Percentiles rank a stretch among this genome's conserved stretches.
Conservation (phyloP, 2,329 filamentous ascomycete genomes). For the Delphinella strobiligena region DNA sequence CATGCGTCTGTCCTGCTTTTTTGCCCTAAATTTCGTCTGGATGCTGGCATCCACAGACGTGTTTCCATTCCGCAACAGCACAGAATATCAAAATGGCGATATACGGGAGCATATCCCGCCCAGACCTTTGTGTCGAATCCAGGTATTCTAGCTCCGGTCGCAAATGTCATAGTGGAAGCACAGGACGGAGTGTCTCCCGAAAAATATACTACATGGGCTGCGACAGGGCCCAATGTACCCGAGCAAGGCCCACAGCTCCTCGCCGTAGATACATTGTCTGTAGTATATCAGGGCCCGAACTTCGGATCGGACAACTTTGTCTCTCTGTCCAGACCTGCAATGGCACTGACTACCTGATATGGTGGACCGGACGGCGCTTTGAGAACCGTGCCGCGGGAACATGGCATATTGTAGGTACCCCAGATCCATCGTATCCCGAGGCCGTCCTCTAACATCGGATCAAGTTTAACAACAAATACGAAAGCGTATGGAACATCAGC, state of each 20-base stretch:
- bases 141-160: too few species aligned
- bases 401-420: background rate
- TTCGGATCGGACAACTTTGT: background rate
- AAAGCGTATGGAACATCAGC: constrained; percentile 15
- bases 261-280: background rate
- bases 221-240: background rate
- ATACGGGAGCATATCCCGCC: too few species aligned
- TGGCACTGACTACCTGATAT: constrained; percentile 3
- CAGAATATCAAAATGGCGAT: too few species aligned
- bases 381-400: background rate
- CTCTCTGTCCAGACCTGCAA: constrained; percentile 2
- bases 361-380: constrained; percentile 1
- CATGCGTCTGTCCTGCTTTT: too few species aligned
- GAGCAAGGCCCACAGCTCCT: background rate
- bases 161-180: constrained; percentile 1
- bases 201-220: constrained; percentile 1
- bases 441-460: background rate
- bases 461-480: constrained; percentile 15
- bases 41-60: too few species aligned
- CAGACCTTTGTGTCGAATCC: too few species aligned
- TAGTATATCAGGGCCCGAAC: background rate
- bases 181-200: constrained; percentile 2
- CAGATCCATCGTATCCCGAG: background rate
- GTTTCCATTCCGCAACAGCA: too few species aligned
- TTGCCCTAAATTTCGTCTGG: too few species aligned